phyloP scores from a whole-genome alignment of 345 rosid genomes.

The Syzygium aqueum region DNA sequence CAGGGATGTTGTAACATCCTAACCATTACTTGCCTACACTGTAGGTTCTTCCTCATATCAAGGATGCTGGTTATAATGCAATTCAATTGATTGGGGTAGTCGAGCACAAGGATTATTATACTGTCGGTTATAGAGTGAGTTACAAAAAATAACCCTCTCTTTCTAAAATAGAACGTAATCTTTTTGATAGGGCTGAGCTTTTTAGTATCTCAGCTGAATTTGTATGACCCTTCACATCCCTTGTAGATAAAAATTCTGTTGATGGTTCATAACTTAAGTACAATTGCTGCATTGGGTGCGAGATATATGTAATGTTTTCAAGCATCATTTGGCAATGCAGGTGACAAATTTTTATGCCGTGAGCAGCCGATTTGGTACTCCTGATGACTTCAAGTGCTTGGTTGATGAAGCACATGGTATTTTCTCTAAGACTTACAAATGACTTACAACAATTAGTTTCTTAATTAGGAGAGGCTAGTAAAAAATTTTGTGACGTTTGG shows the following conservation, averaged over 20 bases:
- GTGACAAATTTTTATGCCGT: constrained; percentile 86
- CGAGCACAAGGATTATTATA: constrained; percentile 94
- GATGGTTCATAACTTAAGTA: neutral
- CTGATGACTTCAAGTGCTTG: constrained; percentile 90
- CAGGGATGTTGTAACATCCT: neutral
- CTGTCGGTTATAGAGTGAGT: constrained; percentile 89
- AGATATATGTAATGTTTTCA: neutral
- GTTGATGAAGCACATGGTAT: constrained; percentile 96
- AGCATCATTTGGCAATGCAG: constrained; percentile 11
- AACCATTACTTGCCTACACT: constrained; percentile 1
- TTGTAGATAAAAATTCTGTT: neutral
- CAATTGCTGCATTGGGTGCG: neutral
- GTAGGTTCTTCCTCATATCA: constrained; percentile 92
- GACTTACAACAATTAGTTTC: neutral
- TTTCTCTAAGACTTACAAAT: constrained; percentile 3
- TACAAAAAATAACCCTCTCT: neutral
- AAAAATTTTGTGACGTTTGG: neutral
- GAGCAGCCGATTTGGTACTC: constrained; percentile 92
- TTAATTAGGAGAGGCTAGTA: neutral
- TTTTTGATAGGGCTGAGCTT: neutral
- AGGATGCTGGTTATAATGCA: constrained; percentile 86
- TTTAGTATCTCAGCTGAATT: neutral
- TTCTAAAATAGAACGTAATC: neutral
- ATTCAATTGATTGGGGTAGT: constrained; percentile 83
- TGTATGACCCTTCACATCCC: neutral